These are phyloP conservation scores for Pinus taeda DNA, from an alignment of 75 land plant species.

Conservation along the genomic window DNA sequence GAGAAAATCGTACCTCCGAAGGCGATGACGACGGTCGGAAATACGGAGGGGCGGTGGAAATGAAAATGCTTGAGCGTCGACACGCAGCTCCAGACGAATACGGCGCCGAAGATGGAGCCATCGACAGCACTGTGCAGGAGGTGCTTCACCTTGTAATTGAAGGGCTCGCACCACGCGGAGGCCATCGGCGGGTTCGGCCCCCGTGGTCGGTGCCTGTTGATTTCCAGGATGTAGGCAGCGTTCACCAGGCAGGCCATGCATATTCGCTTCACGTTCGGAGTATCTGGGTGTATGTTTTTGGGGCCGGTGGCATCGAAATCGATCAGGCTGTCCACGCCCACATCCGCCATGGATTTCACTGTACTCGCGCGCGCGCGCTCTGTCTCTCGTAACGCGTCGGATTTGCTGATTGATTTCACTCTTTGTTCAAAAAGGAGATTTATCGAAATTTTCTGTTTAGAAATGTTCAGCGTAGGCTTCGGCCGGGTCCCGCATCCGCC, in stretches of 20 bases:
- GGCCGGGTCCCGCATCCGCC: no score
- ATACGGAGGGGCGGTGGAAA: slow-evolving; percentile 45
- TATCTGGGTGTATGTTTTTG: slow-evolving; percentile 5
- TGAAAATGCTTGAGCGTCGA: slow-evolving; percentile 6
- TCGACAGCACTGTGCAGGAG: slow-evolving; percentile 49
- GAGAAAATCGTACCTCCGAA: slow-evolving; percentile 65
- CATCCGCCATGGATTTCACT: no score
- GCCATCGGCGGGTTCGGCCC: slow-evolving; percentile 36
- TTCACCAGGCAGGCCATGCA: slow-evolving; percentile 74
- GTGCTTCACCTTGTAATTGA: slow-evolving; percentile 50
- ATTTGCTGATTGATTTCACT: no score
- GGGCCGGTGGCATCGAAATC: slow-evolving; percentile 6
- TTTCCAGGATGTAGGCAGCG: slow-evolving; percentile 66
- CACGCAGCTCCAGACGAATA: slow-evolving; percentile 50
- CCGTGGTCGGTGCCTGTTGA: slow-evolving; percentile 53
- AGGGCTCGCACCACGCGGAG: slow-evolving; percentile 56
- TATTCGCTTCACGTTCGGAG: slow-evolving; percentile 43
- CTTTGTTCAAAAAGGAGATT: no score
- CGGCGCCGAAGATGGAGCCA: slow-evolving; percentile 59
- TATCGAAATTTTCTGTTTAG: no score
- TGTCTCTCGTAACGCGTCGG: no score
- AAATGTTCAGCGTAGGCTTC: no score
- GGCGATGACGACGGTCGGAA: slow-evolving; percentile 59
- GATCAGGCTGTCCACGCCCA: background rate
- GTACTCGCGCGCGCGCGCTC: no score